Evolutionary conservation across 1,139 yeast species (phyloP).

Genomic region (Nakaseomyces bracarensis): DNA sequence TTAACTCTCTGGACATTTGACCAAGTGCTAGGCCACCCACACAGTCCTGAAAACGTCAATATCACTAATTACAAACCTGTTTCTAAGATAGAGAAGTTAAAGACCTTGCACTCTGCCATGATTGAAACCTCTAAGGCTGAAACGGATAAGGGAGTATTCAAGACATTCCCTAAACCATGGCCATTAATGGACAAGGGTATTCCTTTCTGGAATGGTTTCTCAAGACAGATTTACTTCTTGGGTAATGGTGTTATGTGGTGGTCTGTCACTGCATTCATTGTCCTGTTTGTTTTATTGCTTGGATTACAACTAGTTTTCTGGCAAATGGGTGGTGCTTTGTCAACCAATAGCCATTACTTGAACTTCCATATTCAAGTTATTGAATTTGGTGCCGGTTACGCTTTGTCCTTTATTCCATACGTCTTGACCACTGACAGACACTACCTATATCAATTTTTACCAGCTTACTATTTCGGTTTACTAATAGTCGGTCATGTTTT

Average conservation of each 20-base stretch:
- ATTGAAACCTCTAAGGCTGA: constrained; percentile 42
- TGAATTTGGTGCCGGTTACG: constrained; percentile 73
- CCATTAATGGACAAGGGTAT: constrained; percentile 85
- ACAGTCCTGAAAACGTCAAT: constrained; percentile 42
- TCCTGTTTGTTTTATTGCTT: constrained; percentile 47
- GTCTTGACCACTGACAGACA: constrained; percentile 91
- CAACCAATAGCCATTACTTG: constrained; percentile 47
- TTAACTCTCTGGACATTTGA: constrained; percentile 87
- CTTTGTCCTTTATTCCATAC: constrained; percentile 76
- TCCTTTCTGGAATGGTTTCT: constrained; percentile 80
- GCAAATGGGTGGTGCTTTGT: constrained; percentile 56
- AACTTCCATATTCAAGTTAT: constrained; percentile 66
- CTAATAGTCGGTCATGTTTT: constrained; percentile 76
- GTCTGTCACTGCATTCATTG: constrained; percentile 56
- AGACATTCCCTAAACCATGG: constrained; percentile 85
- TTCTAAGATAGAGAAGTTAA: constrained; percentile 58
- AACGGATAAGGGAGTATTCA: constrained; percentile 74
- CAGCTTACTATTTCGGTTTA: constrained; percentile 82
- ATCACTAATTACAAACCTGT: constrained; percentile 54
- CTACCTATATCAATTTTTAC: constrained; percentile 87
- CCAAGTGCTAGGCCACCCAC: constrained; percentile 48
- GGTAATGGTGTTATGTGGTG: constrained; percentile 95
- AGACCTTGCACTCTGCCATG: constrained; percentile 80
- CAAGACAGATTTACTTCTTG: constrained; percentile 71
- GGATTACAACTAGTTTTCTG: constrained; percentile 56